These are phyloP conservation scores for Tylopilus plumbeoviolaceoides DNA, from an alignment of 768 basidiomycete genomes.

Conservation along the genomic window DNA sequence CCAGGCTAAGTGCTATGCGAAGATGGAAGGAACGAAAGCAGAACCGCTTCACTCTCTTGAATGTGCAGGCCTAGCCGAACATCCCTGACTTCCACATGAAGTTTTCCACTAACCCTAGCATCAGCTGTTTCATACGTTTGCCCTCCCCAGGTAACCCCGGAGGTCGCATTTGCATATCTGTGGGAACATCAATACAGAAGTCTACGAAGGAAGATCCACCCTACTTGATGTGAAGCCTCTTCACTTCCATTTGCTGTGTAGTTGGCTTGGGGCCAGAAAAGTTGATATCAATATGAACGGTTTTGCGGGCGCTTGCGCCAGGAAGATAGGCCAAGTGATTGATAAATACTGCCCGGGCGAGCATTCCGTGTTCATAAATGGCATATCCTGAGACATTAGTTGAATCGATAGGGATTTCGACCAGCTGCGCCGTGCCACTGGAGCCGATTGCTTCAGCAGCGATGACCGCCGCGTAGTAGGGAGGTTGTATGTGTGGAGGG, in stretches of 20 bases:
- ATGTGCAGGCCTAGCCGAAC: constrained; percentile 42
- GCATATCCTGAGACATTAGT: constrained; percentile 56
- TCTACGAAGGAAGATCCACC: neutral
- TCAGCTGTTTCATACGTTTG: constrained; percentile 53
- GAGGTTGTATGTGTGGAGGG: constrained; percentile 58
- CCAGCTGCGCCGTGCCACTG: constrained; percentile 36
- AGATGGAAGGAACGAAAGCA: constrained; percentile 22
- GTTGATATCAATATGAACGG: constrained; percentile 39
- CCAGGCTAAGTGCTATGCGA: too few relatives aligned
- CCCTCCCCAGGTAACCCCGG: constrained; percentile 54
- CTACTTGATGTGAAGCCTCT: constrained; percentile 47
- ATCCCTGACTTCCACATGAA: constrained; percentile 26
- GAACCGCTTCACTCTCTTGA: constrained; percentile 43
- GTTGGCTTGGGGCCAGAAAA: constrained; percentile 29
- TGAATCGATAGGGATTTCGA: constrained; percentile 49
- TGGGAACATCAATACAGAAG: neutral
- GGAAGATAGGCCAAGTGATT: constrained; percentile 51
- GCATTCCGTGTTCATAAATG: constrained; percentile 43
- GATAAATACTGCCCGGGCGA: constrained; percentile 54
- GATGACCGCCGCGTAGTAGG: constrained; percentile 63
- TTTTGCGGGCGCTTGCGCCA: constrained; percentile 33
- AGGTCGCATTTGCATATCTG: constrained; percentile 47
- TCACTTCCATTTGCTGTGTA: constrained; percentile 38
- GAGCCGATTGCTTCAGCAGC: constrained; percentile 54
- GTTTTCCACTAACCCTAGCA: constrained; percentile 37